These are phyloP conservation scores for Aspergillus neotritici DNA, from an alignment of 2,329 filamentous ascomycete species.

Conservation along the genomic window DNA sequence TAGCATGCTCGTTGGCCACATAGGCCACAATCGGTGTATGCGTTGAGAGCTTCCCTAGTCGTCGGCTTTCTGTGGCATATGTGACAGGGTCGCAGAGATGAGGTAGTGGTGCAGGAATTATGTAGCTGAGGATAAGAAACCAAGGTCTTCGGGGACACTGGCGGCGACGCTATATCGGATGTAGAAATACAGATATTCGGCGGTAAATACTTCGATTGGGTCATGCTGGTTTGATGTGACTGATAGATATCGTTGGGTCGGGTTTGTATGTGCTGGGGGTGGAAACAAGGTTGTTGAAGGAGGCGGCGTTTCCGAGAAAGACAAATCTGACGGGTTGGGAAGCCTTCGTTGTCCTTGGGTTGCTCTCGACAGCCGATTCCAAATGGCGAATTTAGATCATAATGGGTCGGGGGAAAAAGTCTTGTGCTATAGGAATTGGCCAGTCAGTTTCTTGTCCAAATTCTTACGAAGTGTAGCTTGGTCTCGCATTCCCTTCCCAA, in stretches of 20 bases:
- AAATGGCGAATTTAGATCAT: slow-evolving; percentile 11
- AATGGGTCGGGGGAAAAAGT: slow-evolving; percentile 3
- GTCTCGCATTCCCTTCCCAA: too few relatives aligned
- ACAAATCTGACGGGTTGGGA: slow-evolving; percentile 6
- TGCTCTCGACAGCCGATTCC: slow-evolving; percentile 10
- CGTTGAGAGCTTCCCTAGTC: slow-evolving; percentile 35
- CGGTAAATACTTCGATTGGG: slow-evolving; percentile 4
- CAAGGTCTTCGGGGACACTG: slow-evolving; percentile 24
- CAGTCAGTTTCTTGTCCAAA: too few relatives aligned
- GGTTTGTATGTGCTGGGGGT: slow-evolving; percentile 8
- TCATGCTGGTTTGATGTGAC: neutral
- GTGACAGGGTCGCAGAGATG: slow-evolving; percentile 35
- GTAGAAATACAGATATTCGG: slow-evolving; percentile 5
- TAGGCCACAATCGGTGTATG: slow-evolving; percentile 38
- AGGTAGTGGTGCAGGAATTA: slow-evolving; percentile 15
- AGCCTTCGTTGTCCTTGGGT: slow-evolving; percentile 9
- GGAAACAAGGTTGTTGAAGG: slow-evolving; percentile 14
- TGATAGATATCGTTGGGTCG: slow-evolving; percentile 1
- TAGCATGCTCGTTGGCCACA: slow-evolving; percentile 37
- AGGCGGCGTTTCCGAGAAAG: slow-evolving; percentile 13
- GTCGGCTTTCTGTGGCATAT: slow-evolving; percentile 40
- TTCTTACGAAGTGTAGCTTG: too few relatives aligned
- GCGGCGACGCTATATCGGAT: slow-evolving; percentile 13
- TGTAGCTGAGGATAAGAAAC: slow-evolving; percentile 19
- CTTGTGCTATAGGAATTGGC: too few relatives aligned